A percentile compares a stretch with the other conserved stretches of the same genome.
Conservation (phyloP, 169 alveolate genomes). For the Plasmodium vivax region DNA sequence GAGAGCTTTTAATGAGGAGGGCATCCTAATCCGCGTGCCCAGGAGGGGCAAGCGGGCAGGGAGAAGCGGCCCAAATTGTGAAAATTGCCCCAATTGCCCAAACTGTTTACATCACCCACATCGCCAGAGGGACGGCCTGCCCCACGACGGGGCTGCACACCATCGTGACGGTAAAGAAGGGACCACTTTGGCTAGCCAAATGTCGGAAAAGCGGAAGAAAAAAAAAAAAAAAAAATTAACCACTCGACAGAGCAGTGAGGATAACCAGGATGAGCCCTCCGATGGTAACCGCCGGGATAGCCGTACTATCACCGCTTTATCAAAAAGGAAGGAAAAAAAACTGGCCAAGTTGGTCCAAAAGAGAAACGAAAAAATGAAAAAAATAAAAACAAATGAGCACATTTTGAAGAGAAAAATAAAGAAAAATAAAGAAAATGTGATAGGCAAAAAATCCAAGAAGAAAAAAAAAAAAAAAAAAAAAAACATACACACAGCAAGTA, state of each 20-base stretch:
- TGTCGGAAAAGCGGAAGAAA: neutral
- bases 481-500: conserved; percentile 3
- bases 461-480: conserved; percentile 3
- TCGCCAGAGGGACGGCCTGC: neutral
- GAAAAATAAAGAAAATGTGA: conserved; percentile 12
- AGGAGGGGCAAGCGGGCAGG: neutral
- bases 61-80: neutral
- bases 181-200: neutral
- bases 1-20: conserved; percentile 66
- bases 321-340: neutral
- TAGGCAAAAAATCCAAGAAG: conserved; percentile 3
- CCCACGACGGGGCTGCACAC: neutral
- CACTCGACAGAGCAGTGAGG: neutral
- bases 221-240: neutral
- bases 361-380: conserved; percentile 22
- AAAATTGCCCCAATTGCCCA: neutral
- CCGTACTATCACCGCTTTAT: neutral
- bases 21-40: conserved; percentile 2
- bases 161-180: neutral
- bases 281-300: neutral
- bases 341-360: neutral
- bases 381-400: conserved; percentile 16
- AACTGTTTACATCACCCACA: neutral
- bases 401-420: conserved; percentile 48
- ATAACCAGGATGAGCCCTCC: neutral